Conservation (phyloP, 768 basidiomycete species). For the Russula virescens region DNA sequence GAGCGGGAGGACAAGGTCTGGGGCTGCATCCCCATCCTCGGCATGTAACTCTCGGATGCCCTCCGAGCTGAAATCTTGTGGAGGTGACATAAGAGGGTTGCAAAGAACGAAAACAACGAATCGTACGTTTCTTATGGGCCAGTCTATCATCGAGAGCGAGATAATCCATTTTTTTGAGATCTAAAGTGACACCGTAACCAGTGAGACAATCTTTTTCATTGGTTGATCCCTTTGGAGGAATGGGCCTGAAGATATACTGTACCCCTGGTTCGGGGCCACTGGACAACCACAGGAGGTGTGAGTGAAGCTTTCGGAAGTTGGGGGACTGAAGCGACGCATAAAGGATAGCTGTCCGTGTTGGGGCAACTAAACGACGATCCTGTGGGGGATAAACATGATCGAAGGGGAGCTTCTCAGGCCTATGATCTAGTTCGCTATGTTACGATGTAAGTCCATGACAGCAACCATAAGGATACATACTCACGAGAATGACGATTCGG, state of each 20-base stretch:
- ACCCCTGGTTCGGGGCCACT: conserved; percentile 42
- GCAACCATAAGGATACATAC: conserved; percentile 15
- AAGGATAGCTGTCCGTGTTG: conserved; percentile 64
- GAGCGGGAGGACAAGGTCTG: conserved; percentile 22
- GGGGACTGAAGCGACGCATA: conserved; percentile 64
- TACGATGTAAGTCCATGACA: neutral
- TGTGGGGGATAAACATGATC: conserved; percentile 68
- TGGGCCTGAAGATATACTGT: conserved; percentile 72
- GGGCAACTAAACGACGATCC: conserved; percentile 38
- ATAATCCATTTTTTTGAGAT: conserved; percentile 97
- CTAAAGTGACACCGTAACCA: conserved; percentile 89
- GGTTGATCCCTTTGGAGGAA: conserved; percentile 37
- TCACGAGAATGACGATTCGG: conserved; percentile 31
- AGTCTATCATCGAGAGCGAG: conserved; percentile 85
- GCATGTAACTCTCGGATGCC: neutral
- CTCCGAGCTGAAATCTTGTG: conserved; percentile 14
- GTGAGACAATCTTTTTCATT: conserved; percentile 47
- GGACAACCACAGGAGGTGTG: conserved; percentile 51
- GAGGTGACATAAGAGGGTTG: neutral
- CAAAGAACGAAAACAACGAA: neutral
- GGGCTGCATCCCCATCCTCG: conserved; percentile 15
- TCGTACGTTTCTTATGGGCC: conserved; percentile 29
- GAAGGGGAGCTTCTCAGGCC: conserved; percentile 57
- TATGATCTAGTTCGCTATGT: conserved; percentile 31
- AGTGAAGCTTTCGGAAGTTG: conserved; percentile 68